Conservation (phyloP, 2,329 filamentous ascomycete species). For the Arthroderma sp. region DNA sequence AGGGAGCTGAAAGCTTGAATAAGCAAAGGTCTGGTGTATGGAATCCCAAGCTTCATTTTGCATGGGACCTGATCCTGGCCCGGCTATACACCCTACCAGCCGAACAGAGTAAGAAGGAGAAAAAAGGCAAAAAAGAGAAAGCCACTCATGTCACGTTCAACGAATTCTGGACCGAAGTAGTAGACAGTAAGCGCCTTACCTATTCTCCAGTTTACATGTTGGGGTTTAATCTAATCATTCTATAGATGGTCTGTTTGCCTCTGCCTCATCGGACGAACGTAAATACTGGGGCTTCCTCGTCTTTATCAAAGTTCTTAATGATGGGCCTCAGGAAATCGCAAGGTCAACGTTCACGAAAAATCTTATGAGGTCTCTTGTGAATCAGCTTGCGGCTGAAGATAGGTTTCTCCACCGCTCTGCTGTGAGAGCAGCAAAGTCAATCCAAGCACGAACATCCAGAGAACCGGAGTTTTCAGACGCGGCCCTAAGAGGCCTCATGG, state of each 20-base stretch:
- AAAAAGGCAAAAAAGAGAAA: conserved; percentile 19
- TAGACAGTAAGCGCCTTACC: conserved; percentile 56
- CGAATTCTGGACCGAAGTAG: conserved; percentile 72
- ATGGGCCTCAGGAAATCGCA: conserved; percentile 37
- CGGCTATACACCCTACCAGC: conserved; percentile 21
- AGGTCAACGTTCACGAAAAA: conserved; percentile 65
- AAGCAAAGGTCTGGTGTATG: conserved; percentile 49
- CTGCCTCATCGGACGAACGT: conserved; percentile 68
- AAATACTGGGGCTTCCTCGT: conserved; percentile 88
- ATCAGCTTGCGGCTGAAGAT: conserved; percentile 65
- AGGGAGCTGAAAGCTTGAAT: conserved; percentile 15
- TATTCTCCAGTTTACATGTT: background rate
- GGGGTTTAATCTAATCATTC: conserved; percentile 9
- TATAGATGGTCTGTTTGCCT: conserved; percentile 68
- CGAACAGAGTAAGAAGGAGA: conserved; percentile 18
- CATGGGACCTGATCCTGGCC: conserved; percentile 67
- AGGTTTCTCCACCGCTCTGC: conserved; percentile 70
- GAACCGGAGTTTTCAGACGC: conserved; percentile 46
- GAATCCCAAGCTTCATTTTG: conserved; percentile 71
- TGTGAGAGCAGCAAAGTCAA: conserved; percentile 56
- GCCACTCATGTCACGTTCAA: conserved; percentile 41
- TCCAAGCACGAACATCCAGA: conserved; percentile 51
- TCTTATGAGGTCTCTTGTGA: conserved; percentile 66
- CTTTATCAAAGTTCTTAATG: conserved; percentile 59
- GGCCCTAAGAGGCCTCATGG: conserved; percentile 55